Conservation (phyloP, 441 rosid species). For the Corymbia calophylla region DNA sequence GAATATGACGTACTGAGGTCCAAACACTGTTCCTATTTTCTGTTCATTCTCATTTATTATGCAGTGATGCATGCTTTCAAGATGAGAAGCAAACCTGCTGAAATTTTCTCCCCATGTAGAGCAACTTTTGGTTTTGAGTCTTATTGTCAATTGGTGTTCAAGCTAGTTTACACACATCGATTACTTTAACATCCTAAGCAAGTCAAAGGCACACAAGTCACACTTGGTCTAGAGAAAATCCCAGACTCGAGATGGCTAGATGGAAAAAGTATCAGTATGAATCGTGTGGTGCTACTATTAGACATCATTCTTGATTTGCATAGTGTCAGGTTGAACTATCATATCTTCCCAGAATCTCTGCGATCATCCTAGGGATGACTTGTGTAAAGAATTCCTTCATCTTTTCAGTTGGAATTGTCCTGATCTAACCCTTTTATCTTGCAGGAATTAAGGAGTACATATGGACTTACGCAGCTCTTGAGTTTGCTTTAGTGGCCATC, state of each 20-base stretch:
- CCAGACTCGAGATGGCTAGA: not conserved
- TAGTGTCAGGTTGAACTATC: not conserved
- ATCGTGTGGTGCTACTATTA: not conserved
- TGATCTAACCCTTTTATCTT: not conserved
- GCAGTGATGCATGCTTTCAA: not conserved
- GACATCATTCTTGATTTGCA: not conserved
- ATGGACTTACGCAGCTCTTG: conserved; percentile 94
- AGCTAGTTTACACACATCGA: not conserved
- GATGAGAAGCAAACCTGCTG: not conserved
- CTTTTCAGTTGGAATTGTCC: not conserved
- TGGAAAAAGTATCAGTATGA: not conserved
- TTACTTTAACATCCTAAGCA: not conserved
- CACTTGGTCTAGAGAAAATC: not conserved
- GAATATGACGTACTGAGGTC: not conserved
- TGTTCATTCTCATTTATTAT: not conserved
- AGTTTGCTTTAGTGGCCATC: conserved; percentile 80
- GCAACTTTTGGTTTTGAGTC: not conserved
- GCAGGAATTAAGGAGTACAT: conserved; percentile 88
- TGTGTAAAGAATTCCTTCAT: not conserved
- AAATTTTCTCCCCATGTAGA: not conserved
- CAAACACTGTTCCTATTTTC: not conserved
- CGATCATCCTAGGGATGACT: conserved; percentile 55
- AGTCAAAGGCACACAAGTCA: not conserved
- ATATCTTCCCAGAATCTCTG: conserved; percentile 19
- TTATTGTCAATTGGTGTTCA: not conserved